A percentile compares a stretch with the other conserved stretches of the same genome.
phyloP scores from a whole-genome alignment of 2,329 filamentous ascomycete species.

The Colletotrichum trifolii region DNA sequence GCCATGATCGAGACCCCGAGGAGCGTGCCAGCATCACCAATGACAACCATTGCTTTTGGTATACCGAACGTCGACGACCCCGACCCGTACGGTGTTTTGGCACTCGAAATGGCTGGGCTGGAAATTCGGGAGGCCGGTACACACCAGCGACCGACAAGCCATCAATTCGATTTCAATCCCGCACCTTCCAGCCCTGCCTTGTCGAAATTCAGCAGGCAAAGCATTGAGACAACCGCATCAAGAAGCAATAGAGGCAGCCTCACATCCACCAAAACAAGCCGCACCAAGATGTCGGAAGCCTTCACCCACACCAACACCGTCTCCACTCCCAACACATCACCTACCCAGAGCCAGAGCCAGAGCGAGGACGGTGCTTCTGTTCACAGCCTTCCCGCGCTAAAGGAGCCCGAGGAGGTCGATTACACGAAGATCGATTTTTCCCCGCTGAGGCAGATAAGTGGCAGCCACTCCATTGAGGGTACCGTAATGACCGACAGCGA shows the following conservation, averaged over 20 bases:
- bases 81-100: constrained; percentile 90
- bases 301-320: constrained; percentile 71
- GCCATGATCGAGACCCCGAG: constrained; percentile 64
- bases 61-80: constrained; percentile 84
- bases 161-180: constrained; percentile 85
- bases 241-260: constrained; percentile 78
- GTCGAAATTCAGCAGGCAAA: constrained; percentile 70
- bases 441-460: constrained; percentile 59
- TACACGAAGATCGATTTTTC: constrained; percentile 69
- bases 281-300: constrained; percentile 77
- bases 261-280: constrained; percentile 77
- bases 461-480: constrained; percentile 50
- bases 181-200: constrained; percentile 79
- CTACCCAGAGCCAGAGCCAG: constrained; percentile 64
- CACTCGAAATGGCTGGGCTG: constrained; percentile 89
- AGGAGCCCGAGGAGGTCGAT: constrained; percentile 66
- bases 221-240: constrained; percentile 71
- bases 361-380: constrained; percentile 63
- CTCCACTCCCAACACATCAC: constrained; percentile 63
- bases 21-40: constrained; percentile 41
- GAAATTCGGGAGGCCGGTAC: constrained; percentile 92
- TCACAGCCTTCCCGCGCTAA: constrained; percentile 52
- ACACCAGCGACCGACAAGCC: constrained; percentile 77
- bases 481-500: constrained; percentile 35
- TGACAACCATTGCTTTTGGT: constrained; percentile 70